phyloP scores from a whole-genome alignment of 768 basidiomycete genomes.

The Calocera cornea region DNA sequence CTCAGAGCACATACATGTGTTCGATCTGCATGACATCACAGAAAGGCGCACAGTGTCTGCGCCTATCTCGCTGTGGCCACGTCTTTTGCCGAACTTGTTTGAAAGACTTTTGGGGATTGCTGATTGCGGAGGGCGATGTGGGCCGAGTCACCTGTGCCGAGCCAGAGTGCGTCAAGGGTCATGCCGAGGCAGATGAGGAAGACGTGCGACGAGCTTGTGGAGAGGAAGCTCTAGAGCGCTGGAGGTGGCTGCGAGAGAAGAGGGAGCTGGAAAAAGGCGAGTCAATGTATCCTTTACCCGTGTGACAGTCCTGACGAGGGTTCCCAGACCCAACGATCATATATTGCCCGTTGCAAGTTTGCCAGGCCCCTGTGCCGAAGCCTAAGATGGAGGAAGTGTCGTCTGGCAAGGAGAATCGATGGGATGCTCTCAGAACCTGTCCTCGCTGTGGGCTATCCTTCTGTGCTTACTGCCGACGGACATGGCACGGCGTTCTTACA shows the following conservation, averaged over 20 bases:
- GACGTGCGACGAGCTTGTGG: conserved; percentile 61
- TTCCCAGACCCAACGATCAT: conserved; percentile 61
- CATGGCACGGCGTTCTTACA: conserved; percentile 41
- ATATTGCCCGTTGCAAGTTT: conserved; percentile 66
- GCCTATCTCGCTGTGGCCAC: conserved; percentile 50
- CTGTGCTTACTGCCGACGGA: conserved; percentile 66
- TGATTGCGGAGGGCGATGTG: conserved; percentile 67
- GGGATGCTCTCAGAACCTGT: conserved; percentile 62
- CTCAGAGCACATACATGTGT: conserved; percentile 52
- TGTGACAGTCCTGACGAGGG: background rate
- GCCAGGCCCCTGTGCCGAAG: conserved; percentile 64
- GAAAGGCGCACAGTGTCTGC: conserved; percentile 64
- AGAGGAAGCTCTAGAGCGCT: conserved; percentile 49
- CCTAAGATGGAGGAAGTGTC: conserved; percentile 32
- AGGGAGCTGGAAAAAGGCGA: conserved; percentile 56
- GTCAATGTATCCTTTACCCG: background rate
- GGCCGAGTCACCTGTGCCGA: conserved; percentile 69
- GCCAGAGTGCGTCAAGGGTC: conserved; percentile 56
- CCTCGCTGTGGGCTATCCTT: conserved; percentile 60
- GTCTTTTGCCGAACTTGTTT: conserved; percentile 76
- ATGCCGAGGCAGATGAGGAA: conserved; percentile 47
- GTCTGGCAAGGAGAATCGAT: conserved; percentile 39
- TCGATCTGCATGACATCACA: conserved; percentile 58
- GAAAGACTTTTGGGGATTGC: conserved; percentile 66
- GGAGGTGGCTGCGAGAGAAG: conserved; percentile 67